Evolutionary conservation across 768 basidiomycete genomes (phyloP), one percentile per base, ranked within the genome.

Genomic region (Boletus reticuloceps): DNA sequence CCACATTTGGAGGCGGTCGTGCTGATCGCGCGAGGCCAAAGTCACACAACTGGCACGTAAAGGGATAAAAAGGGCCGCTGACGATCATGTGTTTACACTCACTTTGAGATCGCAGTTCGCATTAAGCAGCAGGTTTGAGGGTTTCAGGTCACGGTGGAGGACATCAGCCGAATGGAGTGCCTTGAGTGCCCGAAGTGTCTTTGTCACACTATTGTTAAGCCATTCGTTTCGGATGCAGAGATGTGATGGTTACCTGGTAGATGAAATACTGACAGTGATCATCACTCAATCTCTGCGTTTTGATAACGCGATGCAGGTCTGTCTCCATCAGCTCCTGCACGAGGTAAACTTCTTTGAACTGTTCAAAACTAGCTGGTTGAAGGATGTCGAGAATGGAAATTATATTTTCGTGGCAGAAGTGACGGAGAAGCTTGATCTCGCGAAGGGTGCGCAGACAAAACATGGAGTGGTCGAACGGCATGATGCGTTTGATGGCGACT

Each of bases 191-290:
- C 96, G 83, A 2, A 97, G 81, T 1, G 94, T 94, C 85, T 91
- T 51, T 63, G 7, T 25, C 46, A 31, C 20, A 37, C 22, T 5
- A 25, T 16, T 6, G 50, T 61, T 17, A 62, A 55, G 36, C n/a
- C 12, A 36, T 27, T 13, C 7, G 37, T 17, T 41, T 41, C 34
- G 53, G 50, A 25, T 43, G 39, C 27, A 41, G 20, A 9, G 44
- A 40, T 51, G 62, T 41, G 46, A 38, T 54, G 69, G 75, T 47
- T 58, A 85, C 87, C 80, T 98, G 96, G 71, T 99, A 99, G 61
- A 96, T 87, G 68, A 99, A 98, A 71, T 99, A 99, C 72, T 98
- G 94, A 63, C 86, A 88, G 68, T 98, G 95, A 67, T 98, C 94
- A 68, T 98, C 96, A 54, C 88, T 89, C 40, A 99, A 79, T 55